A percentile compares a stretch with the other conserved stretches of the same genome.
phyloP scores from a whole-genome alignment of 2,329 filamentous ascomycete genomes.

The Monosporascus sp. region DNA sequence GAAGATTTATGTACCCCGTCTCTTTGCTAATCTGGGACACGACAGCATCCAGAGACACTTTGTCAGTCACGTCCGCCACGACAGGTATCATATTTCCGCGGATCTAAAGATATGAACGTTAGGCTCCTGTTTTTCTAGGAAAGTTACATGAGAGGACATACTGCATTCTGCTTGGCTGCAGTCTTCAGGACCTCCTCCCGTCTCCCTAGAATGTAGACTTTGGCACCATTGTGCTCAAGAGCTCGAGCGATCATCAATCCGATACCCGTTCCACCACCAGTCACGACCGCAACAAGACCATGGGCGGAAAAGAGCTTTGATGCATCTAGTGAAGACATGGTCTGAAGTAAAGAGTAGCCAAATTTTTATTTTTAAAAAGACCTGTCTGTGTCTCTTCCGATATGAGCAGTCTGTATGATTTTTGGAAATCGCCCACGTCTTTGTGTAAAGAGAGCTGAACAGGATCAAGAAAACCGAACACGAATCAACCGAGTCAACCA shows the following conservation, averaged over 20 bases:
- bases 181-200: conserved; percentile 10
- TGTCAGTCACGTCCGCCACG: conserved; percentile 9
- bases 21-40: conserved; percentile 6
- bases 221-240: conserved; percentile 14
- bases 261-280: conserved; percentile 11
- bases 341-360: not conserved
- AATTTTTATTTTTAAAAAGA: too few species aligned
- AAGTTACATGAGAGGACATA: not conserved
- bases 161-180: conserved; percentile 7
- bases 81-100: conserved; percentile 8
- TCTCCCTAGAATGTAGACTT: conserved; percentile 15
- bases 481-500: not conserved
- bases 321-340: conserved; percentile 5
- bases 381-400: not conserved
- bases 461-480: not conserved
- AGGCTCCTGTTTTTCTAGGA: not conserved
- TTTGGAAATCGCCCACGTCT: not conserved
- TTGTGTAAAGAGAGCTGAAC: not conserved
- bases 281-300: conserved; percentile 10
- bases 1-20: conserved; percentile 7
- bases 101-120: conserved; percentile 1
- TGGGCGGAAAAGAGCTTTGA: conserved; percentile 9
- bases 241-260: conserved; percentile 10
- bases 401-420: not conserved
- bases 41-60: conserved; percentile 4